Base-by-base conservation (phyloP, 108 stramenopile genomes). In the Licmophora abbreviata region DNA sequence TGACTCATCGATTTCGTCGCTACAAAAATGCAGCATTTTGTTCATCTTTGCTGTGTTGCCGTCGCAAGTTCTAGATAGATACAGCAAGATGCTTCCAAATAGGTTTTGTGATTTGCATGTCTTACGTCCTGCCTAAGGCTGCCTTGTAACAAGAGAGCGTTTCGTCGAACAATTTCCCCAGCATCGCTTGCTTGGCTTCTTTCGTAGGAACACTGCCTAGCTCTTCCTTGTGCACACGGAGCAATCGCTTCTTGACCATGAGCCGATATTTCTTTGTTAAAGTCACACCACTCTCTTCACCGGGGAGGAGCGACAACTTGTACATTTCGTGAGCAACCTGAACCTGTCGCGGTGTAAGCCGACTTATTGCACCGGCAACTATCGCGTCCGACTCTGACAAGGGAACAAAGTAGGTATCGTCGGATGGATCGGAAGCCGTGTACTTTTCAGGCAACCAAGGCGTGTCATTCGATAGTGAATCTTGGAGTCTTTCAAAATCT, bases 181-280 rank as follows among this genome's bases (percentile, higher is more conserved):
- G 54, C 22, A 68, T 41, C 8, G 59, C 64, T 46, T 88, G 75
- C 53, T 80, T 75, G 23, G 68, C 84, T 28, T 81, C 77, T 59
- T 92, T 88, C 27, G 67, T 69, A 10, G 60, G 48, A 47, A 64
- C 79, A n/a, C 57, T 61, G 15, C 71, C 62, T 25, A 92, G 41
- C 18, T 81, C 83, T 27, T 83, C 84, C 4, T 47, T 51, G 17
- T 85, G 68, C 33, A 56, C 45, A 31, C 59, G 54, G 42, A 67
- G 48, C 43, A 91, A 38, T 26, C 83, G 74, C 56, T 70, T 75
- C 57, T 92, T 92, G 4, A 92, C 73, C 80, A 85, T 77, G 4
- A 92, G 53, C 24, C 86, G 82, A 48, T 73, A 92, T 25, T 18
- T 34, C 54, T 58, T 60, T 44, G 69, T 64, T 5, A 50, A n/a